phyloP scores from a whole-genome alignment of 2,329 filamentous ascomycete species.

The Harringtonia lauricola region DNA sequence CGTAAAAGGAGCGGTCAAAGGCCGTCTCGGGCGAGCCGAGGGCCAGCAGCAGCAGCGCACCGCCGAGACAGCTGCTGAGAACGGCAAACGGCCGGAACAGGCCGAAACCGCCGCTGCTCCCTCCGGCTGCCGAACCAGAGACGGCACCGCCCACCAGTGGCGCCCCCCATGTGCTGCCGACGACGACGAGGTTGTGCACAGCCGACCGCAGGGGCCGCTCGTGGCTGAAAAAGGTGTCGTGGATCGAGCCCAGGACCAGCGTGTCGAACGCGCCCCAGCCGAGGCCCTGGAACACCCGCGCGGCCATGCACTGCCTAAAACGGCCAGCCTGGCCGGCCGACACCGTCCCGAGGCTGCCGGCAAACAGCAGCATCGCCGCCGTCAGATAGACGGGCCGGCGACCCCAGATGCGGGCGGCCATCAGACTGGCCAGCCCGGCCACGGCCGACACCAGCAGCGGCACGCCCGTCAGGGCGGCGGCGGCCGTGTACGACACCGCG shows the following conservation, averaged over 20 bases:
- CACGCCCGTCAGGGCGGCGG: slow-evolving; percentile 38
- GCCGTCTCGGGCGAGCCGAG: slow-evolving; percentile 41
- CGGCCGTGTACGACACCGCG: slow-evolving; percentile 33
- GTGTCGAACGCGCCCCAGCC: slow-evolving; percentile 50
- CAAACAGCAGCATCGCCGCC: slow-evolving; percentile 32
- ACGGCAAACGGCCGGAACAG: slow-evolving; percentile 39
- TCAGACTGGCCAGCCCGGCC: slow-evolving; percentile 29
- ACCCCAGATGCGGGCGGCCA: slow-evolving; percentile 35
- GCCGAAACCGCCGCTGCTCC: slow-evolving; percentile 28
- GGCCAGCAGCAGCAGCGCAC: slow-evolving; percentile 34
- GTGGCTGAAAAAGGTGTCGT: slow-evolving; percentile 47
- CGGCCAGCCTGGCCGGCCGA: slow-evolving; percentile 21
- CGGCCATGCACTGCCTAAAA: slow-evolving; percentile 36
- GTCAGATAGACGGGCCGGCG: slow-evolving; percentile 42
- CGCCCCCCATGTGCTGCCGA: slow-evolving; percentile 39
- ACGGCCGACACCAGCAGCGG: slow-evolving; percentile 39
- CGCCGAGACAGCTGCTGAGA: slow-evolving; percentile 34
- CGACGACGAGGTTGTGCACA: slow-evolving; percentile 31
- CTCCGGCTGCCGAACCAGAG: too few relatives aligned
- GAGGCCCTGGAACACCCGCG: slow-evolving; percentile 42
- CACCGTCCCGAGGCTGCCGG: slow-evolving; percentile 37
- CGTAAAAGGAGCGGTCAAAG: slow-evolving; percentile 30
- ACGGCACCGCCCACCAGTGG: slow-evolving; percentile 41
- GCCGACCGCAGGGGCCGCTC: slow-evolving; percentile 34
- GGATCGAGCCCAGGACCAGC: slow-evolving; percentile 38